phyloP scores from a whole-genome alignment of 129 eudicot species.

The Escallonia herrerae region DNA sequence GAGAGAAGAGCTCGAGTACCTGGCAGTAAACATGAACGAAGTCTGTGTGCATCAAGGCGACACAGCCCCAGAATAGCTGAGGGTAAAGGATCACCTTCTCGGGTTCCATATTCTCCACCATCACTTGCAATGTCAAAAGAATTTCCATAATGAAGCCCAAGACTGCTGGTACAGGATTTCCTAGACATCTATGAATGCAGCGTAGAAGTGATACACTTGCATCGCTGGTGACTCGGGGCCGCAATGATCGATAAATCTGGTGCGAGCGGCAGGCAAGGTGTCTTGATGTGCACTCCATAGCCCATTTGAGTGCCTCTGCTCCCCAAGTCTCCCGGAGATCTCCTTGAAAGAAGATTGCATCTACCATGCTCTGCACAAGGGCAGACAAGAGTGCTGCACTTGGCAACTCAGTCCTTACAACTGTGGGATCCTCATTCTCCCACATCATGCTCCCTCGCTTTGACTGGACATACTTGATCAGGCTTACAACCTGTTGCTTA shows the following conservation, averaged over 20 bases:
- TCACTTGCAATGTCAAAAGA: constrained; percentile 85
- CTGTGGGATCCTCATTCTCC: constrained; percentile 96
- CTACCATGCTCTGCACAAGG: constrained; percentile 97
- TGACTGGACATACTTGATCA: constrained; percentile 93
- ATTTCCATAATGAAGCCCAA: constrained; percentile 92
- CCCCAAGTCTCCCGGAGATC: constrained; percentile 98
- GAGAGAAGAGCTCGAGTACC: constrained; percentile 89
- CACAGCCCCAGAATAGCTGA: constrained; percentile 99
- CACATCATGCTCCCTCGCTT: constrained; percentile 99
- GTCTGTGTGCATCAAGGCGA: constrained; percentile 97
- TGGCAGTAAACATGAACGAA: constrained; percentile 94
- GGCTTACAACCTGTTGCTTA: constrained; percentile 94
- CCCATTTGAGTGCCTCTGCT: constrained; percentile 94
- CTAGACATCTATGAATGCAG: constrained; percentile 83
- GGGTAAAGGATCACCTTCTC: constrained; percentile 94
- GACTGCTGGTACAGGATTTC: constrained; percentile 91
- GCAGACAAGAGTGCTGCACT: constrained; percentile 99
- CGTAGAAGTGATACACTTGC: constrained; percentile 92
- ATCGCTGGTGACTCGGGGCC: constrained; percentile 91
- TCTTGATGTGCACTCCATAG: constrained; percentile 98
- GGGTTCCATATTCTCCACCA: constrained; percentile 99
- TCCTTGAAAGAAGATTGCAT: constrained; percentile 95
- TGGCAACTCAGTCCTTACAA: constrained; percentile 83
- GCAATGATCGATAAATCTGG: constrained; percentile 91
- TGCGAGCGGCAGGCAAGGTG: constrained; percentile 98